phyloP scores from a whole-genome alignment of 2,329 filamentous ascomycete genomes.

The Fusarium oligoseptatum region DNA sequence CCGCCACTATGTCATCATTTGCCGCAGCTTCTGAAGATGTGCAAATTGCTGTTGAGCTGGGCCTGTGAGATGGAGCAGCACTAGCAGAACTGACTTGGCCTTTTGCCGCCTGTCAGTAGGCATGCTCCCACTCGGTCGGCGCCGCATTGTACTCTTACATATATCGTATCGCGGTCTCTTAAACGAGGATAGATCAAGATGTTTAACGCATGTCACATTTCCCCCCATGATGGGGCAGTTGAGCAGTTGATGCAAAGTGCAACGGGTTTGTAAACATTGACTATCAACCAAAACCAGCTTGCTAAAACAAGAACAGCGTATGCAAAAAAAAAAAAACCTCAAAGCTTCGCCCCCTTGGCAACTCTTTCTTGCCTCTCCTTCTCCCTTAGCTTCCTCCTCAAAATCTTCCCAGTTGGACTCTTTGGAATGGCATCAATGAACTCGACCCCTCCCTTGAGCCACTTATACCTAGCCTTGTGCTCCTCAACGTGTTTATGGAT shows the following conservation, averaged over 20 bases:
- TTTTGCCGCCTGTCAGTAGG: background rate
- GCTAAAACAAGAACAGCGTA: background rate
- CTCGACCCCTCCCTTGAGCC: conserved; percentile 72
- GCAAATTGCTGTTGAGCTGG: background rate
- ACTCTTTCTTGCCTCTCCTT: background rate
- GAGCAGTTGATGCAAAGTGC: background rate
- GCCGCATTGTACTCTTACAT: background rate
- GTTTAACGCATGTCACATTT: background rate
- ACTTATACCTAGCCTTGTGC: conserved; percentile 77
- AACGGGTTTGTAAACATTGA: background rate
- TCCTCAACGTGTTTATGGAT: conserved; percentile 72
- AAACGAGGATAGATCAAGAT: fast-evolving
- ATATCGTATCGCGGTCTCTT: fast-evolving
- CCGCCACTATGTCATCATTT: background rate
- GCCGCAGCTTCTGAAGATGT: background rate
- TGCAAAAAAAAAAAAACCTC: background rate
- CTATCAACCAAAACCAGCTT: background rate
- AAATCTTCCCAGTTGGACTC: conserved; percentile 79
- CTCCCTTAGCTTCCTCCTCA: conserved; percentile 14
- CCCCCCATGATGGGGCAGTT: background rate
- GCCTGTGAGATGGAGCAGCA: background rate
- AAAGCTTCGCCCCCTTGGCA: background rate
- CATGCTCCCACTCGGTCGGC: background rate
- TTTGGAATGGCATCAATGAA: conserved; percentile 78
- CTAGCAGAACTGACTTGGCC: background rate